phyloP scores from a whole-genome alignment of 2,329 filamentous ascomycete species.

The Verticillium isaacii region DNA sequence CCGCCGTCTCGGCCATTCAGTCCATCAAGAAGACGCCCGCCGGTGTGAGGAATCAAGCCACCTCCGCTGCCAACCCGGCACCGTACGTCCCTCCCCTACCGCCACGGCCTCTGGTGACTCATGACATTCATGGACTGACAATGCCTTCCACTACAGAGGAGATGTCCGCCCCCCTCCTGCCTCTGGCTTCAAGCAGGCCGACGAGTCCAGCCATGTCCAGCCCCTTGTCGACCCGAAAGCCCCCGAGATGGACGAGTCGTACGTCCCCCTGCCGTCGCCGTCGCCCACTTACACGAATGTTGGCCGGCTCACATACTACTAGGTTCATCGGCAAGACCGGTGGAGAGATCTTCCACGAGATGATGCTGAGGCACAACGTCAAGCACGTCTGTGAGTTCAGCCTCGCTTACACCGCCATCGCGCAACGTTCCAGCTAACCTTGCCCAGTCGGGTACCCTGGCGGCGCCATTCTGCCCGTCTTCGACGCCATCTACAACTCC shows the following conservation, averaged over 20 bases:
- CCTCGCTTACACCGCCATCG: background rate
- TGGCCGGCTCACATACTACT: constrained; percentile 3
- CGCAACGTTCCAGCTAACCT: constrained; percentile 4
- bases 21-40: constrained; percentile 33
- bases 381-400: constrained; percentile 82
- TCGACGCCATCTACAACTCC: constrained; percentile 98
- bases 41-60: constrained; percentile 43
- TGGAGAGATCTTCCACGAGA: constrained; percentile 97
- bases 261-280: constrained; percentile 30
- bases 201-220: constrained; percentile 58
- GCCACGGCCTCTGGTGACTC: constrained; percentile 17
- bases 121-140: constrained; percentile 14
- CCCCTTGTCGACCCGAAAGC: constrained; percentile 58
- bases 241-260: constrained; percentile 76
- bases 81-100: constrained; percentile 40
- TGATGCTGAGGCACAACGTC: constrained; percentile 91
- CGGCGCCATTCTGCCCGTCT: constrained; percentile 93
- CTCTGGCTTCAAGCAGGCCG: constrained; percentile 52
- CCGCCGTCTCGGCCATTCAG: constrained; percentile 28
- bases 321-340: constrained; percentile 93
- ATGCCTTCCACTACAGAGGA: constrained; percentile 25
- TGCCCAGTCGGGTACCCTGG: constrained; percentile 77
- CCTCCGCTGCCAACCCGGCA: constrained; percentile 41
- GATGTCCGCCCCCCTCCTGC: constrained; percentile 56
- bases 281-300: constrained; percentile 7